Evolutionary conservation across 2,329 filamentous ascomycete species (phyloP), one percentile per base, ranked within the genome.

Genomic region (Nigrospora oryzae): DNA sequence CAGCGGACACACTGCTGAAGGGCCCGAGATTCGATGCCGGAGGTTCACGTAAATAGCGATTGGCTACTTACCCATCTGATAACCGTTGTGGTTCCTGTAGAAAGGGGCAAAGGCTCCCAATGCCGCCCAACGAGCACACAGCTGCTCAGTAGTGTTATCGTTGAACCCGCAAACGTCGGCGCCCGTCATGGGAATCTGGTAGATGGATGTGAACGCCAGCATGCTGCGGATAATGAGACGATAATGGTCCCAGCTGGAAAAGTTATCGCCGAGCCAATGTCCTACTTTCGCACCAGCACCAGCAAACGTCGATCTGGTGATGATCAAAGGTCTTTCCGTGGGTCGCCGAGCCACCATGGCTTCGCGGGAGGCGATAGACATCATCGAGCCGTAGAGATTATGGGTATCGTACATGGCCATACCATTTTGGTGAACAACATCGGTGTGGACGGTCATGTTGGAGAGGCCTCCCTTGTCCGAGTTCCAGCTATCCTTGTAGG

Each of bases 1-100:
- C 86, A 13, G 86, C 86, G 11, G 83, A 74, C 46, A 97, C n/a
- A n/a, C n/a, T n/a, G n/a, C 73, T 61, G 96, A 98, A 3, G 93
- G 93, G 68, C 98, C 93, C 43, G 93, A 84, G 19, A 93, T 85
- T 38, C 93, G 87, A 35, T 93, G 86, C 60, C 19, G 4, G 23
- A 28, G 23, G 23, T 28, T 7, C 23, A 28, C 23, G 7, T 7
- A 10, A 7, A 28, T 28, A 28, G 23, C 23, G 10, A 10, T 28
- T 28, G 23, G 23, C 62, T 61, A 31, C 23, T 6, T 28, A 28
- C 23, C 23, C 23, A 28, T 28, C 23, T 51, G 56, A 40, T 57
- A 75, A 36, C 72, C 61, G 47, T 84, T 83, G 66, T 90, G 86
- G 61, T 88, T 83, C 49, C 86, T 81, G 67, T 81, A 89, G 68